Base-by-base conservation (phyloP, 108 stramenopile genomes). In the Seminavis robusta region DNA sequence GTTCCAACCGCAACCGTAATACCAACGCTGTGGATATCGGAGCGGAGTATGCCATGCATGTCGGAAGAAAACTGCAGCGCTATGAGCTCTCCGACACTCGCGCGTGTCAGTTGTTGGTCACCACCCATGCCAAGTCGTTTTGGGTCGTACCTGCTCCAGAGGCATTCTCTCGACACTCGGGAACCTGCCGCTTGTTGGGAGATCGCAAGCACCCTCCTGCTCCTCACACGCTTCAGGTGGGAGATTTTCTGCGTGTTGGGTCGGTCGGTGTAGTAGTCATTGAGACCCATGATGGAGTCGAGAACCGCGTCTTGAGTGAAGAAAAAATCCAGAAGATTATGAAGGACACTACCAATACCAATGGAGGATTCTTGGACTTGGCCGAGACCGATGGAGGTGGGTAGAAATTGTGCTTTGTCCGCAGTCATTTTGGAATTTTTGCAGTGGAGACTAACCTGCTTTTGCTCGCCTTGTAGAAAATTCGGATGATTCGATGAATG, bases 101-200 rank as follows among this genome's bases (percentile, higher is more conserved):
- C 15, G 91, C 91, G 33, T 92, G 87, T 74, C 89, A 94, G 56
- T 57, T 96, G n/a, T 67, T 96, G 31, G 89, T 96, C 11, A 86
- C 90, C 11, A 90, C 90, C 25, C 88, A 90, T 42, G 64, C 51
- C 23, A 86, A 95, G 56, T 81, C 73, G 42, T 98, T 88, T 61
- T 94, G 90, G 73, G 92, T 92, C 6, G 92, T 96, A 7, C 92
- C 97, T n/a, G 94, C 94, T 1, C 95, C 97, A 3, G 97, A 98
- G 69, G 92, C 93, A 1, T 98, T 98, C 65, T 90, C 87, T 36
- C 89, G 95, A 23, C 97, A 96, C 65, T 94, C 94, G 0, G 97
- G 97, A 40, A 98, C 95, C 16, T 98, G 97, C 48, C 83, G 90
- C 27, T 58, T 98, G 44, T 68, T 98, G 44, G 97, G 97, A n/a